phyloP scores from a whole-genome alignment of 2,329 filamentous ascomycete species.

The Sclerotiophoma versabilis region DNA sequence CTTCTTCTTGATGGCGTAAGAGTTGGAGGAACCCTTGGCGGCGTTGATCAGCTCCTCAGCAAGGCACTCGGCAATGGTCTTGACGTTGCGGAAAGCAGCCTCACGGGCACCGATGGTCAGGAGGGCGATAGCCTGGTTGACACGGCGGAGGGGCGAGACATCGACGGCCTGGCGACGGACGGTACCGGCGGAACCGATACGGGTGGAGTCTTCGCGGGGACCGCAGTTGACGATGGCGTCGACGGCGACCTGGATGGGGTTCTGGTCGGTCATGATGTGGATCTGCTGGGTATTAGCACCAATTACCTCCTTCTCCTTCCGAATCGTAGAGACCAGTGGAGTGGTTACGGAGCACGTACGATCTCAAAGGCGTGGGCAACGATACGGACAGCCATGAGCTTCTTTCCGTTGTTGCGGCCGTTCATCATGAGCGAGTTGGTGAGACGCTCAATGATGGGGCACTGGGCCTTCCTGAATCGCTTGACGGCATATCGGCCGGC shows the following conservation, averaged over 20 bases:
- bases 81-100: constrained; percentile 99
- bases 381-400: constrained; percentile 99
- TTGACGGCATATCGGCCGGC: constrained; percentile 98
- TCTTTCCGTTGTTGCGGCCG: constrained; percentile 99
- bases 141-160: constrained; percentile 98
- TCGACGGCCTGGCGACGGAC: constrained; percentile 99
- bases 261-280: constrained; percentile 99
- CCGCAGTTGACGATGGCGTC: constrained; percentile 99
- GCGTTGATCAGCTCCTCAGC: constrained; percentile 99
- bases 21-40: constrained; percentile 99
- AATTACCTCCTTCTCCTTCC: not conserved
- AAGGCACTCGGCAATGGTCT: constrained; percentile 99
- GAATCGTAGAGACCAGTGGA: not conserved
- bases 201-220: constrained; percentile 99
- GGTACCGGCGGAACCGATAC: constrained; percentile 99
- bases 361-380: constrained; percentile 99
- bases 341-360: constrained; percentile 66
- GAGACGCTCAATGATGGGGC: constrained; percentile 99
- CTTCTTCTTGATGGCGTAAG: constrained; percentile 99
- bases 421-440: constrained; percentile 99
- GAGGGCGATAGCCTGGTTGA: constrained; percentile 99
- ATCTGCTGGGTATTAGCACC: constrained; percentile 65
- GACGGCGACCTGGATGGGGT: constrained; percentile 99
- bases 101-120: constrained; percentile 99
- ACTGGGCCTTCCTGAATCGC: constrained; percentile 99